Conservation (phyloP, 768 basidiomycete species). For the Boletus barrowsii region DNA sequence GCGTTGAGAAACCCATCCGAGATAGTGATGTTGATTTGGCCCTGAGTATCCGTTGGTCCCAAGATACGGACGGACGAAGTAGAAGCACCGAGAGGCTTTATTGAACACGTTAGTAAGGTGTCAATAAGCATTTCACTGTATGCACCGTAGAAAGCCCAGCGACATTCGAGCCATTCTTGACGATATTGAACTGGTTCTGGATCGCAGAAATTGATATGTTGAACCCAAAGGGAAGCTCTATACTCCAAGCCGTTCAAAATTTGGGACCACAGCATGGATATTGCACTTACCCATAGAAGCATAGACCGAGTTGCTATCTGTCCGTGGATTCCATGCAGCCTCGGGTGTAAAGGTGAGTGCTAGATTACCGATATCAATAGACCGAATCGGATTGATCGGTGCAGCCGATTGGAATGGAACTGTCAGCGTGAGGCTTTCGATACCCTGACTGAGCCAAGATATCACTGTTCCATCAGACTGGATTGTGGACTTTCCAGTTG, state of each 20-base stretch:
- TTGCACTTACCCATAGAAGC: slow-evolving; percentile 50
- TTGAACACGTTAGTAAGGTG: background rate
- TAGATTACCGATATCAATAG: slow-evolving; percentile 61
- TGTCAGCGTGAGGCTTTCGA: slow-evolving; percentile 52
- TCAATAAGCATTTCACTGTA: background rate
- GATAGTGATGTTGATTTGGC: slow-evolving; percentile 64
- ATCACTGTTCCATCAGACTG: slow-evolving; percentile 55
- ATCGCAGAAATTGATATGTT: slow-evolving; percentile 55
- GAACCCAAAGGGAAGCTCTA: slow-evolving; percentile 74
- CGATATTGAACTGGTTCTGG: slow-evolving; percentile 62
- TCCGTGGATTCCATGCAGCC: slow-evolving; percentile 55
- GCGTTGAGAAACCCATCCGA: slow-evolving; percentile 48
- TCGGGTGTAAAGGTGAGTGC: slow-evolving; percentile 52
- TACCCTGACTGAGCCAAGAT: slow-evolving; percentile 64
- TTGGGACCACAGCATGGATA: background rate
- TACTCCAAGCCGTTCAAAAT: slow-evolving; percentile 2
- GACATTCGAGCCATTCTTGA: slow-evolving; percentile 48
- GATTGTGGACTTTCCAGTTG: slow-evolving; percentile 55
- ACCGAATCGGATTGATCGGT: slow-evolving; percentile 60
- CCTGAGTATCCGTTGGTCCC: slow-evolving; percentile 52
- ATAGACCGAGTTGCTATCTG: slow-evolving; percentile 55
- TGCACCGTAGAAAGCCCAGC: slow-evolving; percentile 59
- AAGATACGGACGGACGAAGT: slow-evolving; percentile 55
- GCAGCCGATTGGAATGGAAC: slow-evolving; percentile 56
- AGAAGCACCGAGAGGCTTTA: slow-evolving; percentile 60